phyloP scores from a whole-genome alignment of 2,329 filamentous ascomycete genomes.

The Colletotrichum karsti region DNA sequence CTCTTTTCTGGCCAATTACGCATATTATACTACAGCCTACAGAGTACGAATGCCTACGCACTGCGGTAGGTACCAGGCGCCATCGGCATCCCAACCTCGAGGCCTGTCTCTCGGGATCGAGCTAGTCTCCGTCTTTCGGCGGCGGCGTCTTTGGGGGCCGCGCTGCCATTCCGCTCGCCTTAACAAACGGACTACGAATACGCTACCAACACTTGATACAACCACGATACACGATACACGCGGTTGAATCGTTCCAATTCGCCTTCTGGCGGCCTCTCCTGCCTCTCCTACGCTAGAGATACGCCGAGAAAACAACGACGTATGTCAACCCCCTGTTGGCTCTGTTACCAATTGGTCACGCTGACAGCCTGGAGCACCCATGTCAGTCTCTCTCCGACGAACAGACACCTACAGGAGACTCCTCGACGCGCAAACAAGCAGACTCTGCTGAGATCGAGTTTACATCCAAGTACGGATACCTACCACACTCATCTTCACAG shows the following conservation, averaged over 20 bases:
- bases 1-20: neutral
- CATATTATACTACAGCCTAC: too few species aligned
- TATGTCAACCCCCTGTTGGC: slow-evolving; percentile 6
- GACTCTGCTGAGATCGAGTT: neutral
- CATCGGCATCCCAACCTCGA: neutral
- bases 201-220: slow-evolving; percentile 7
- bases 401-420: neutral
- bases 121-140: neutral
- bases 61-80: too few species aligned
- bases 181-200: neutral
- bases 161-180: neutral
- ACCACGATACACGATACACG: slow-evolving; percentile 9
- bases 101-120: neutral
- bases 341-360: neutral
- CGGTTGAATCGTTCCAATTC: slow-evolving; percentile 9
- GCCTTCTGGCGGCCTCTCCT: slow-evolving; percentile 5
- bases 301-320: neutral
- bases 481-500: neutral
- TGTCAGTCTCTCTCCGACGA: neutral
- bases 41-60: too few species aligned
- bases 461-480: neutral
- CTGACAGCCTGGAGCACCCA: slow-evolving; percentile 11
- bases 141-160: neutral
- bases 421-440: neutral
- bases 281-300: neutral